Base-by-base conservation (phyloP, 2,329 filamentous ascomycete genomes). In the Fusarium praegraminearum region DNA sequence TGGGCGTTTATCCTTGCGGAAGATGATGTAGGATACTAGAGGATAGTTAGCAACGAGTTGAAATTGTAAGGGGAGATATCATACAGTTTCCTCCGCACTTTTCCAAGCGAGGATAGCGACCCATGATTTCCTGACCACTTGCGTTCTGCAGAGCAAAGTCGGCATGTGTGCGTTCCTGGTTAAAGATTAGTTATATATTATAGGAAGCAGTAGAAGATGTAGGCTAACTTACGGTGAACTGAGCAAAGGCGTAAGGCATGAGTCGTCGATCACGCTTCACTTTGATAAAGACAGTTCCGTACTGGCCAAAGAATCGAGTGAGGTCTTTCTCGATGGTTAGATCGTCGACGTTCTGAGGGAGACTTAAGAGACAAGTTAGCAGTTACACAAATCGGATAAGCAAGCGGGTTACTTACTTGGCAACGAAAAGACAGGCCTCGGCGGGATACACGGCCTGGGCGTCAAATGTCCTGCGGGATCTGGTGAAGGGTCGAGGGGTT, bases 181-280 rank as follows among this genome's bases (percentile, higher is more conserved):
- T 13, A 18, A 1, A 12, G 20, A 58, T 83, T 55, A 81, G 75
- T 50, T 13, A 51, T 22, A 12, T 28, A 40, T 15, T 58, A 20
- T 7, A 38, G 18, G 22, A 40, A 7, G 11, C 7, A 7, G 24
- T 22, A 22, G 5, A 3, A 32, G 15, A 7, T 35, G 7, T 35
- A 16, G 26, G 3, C 38, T 4, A 28, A 78, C 85, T 80, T 74
- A 89, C 88, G 3, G 86, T 89, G 72, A 83, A 91, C 71, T 91
- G 89, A 24, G 84, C 85, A 69, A 91, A 91, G 1, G 88, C 88
- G 73, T 88, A 89, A 0, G 89, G 89, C 86, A 90, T 89, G 40
- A 85, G 81, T 16, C 77, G 77, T 13, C 62, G 65, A 70, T 90
- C 88, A 20, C 89, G 85, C 38, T 87, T 86, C 62, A 91, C 88